phyloP scores from a whole-genome alignment of 345 rosid genomes.

The Erucastrum elatum region DNA sequence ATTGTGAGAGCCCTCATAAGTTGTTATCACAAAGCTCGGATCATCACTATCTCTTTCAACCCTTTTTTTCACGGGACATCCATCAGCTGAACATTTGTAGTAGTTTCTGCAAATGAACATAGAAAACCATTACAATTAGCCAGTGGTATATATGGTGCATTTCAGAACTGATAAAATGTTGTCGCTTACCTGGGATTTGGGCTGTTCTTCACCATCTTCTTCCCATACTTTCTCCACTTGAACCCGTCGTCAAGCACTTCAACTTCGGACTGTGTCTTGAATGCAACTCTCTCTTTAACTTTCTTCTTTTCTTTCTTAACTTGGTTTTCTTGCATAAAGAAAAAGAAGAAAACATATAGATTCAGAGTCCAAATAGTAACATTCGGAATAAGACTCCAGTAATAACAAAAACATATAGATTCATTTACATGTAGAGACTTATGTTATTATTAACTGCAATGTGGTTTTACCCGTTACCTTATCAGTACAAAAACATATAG shows the following conservation, averaged over 20 bases:
- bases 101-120: constrained; percentile 64
- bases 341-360: not conserved
- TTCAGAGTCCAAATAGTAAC: not conserved
- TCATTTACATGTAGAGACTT: not conserved
- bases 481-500: not conserved
- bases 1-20: constrained; percentile 74
- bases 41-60: constrained; percentile 85
- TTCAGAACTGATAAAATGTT: not conserved
- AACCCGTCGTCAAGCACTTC: constrained; percentile 88
- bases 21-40: constrained; percentile 72
- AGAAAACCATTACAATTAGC: not conserved
- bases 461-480: not conserved
- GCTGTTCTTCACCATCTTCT: constrained; percentile 94
- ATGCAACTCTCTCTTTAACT: constrained; percentile 64
- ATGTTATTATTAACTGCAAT: not conserved
- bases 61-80: constrained; percentile 89
- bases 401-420: not conserved
- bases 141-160: not conserved
- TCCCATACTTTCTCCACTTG: constrained; percentile 97
- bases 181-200: constrained; percentile 78
- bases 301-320: constrained; percentile 43
- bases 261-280: constrained; percentile 73
- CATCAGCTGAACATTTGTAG: constrained; percentile 69
- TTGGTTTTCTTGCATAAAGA: constrained; percentile 29
- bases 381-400: not conserved